Evolutionary conservation across 2,329 filamentous ascomycete species (phyloP), one percentile per base, ranked within the genome.

Genomic region (Cercospora brassicicola): DNA sequence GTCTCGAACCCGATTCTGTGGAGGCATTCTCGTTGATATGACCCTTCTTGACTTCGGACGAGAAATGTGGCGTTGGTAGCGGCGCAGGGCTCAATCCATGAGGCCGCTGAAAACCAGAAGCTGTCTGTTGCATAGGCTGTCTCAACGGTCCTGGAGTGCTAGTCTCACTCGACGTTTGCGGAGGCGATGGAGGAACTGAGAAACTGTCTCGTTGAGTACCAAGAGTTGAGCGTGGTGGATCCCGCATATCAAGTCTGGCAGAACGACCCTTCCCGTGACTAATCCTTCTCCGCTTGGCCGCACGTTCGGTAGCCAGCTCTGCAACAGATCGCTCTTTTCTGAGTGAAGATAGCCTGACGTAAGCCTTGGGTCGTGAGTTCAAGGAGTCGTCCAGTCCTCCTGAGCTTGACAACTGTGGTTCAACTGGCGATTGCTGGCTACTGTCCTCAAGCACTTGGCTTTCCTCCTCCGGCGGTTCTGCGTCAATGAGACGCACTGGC

Each of bases 141-240:
- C 56, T 26, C 8, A 31, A 11, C 31, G 42, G 26, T 23, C 59
- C 64, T 20, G 39, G 48, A 13, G 60, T 71, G 36, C 65, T 67
- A 10, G 23, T 23, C 9, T 67, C 70, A 36, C 69, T 73, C 10
- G 74, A 73, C 20, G 71, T 77, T 11, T 64, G 62, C 15, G 81
- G 81, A 33, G 82, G 82, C 9, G 82, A 83, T n/a, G 78, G 77
- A 9, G 81, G 81, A n/a, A 81, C 71, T 2, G 78, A 74, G 73
- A 78, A 81, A 2, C 78, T 73, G 51, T 80, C 76, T 39, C 26
- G 15, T 20, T 56, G 42, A 28, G 10, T 64, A 42, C 39, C 57
- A 59, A 23, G 11, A 20, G 42, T 15, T 26, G 45, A 60, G 28
- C 20, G 15, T 33, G 39, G 8, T 60, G 36, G 15, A 55, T 60